Evolutionary conservation across 345 rosid genomes (phyloP), one percentile per base, ranked within the genome.

Genomic region (Melastoma malabathricum): DNA sequence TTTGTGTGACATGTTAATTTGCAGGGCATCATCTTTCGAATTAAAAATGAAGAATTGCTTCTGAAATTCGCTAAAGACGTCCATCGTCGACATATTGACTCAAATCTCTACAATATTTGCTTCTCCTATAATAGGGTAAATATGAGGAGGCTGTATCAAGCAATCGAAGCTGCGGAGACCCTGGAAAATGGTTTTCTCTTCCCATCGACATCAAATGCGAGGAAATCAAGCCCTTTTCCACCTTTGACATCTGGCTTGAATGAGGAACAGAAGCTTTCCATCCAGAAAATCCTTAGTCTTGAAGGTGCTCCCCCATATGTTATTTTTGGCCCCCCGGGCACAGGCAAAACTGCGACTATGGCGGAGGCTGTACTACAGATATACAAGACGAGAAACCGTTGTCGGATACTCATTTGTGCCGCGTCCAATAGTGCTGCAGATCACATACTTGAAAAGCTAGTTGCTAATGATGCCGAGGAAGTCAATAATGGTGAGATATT

Each of bases 351-450:
- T 6, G 59, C 50, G 76, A 78, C 88, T 10, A 18, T 81, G 52
- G 76, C 77, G 46, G 84, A 81, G 59, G 76, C 82, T n/a, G 68
- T 73, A 12, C 58, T 75, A 3, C 84, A 81, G 60, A 47, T 81
- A 6, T 77, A 78, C 47, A 46, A 41, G 5, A 62, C 39, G 0
- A 38, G 68, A 43, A 47, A 51, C 29, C 17, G 62, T 57, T 41
- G 68, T 43, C 72, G 73, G 52, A 63, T 71, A 61, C 81, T 81
- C 46, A 63, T 71, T 2, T 81, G 88, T 38, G 84, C 88, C 6
- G 72, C 82, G 38, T 81, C 88, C 47, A 81, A 81, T 53, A 81
- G 73, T 46, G 84, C 84, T n/a, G 82, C 82, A 48, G 88, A 81
- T 67, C 74, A 75, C 56, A 57, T 81, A 45, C 56, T 81, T 23